Evolutionary conservation across 306 rosid species (phyloP).

Genomic region (Trifolium pratense): DNA sequence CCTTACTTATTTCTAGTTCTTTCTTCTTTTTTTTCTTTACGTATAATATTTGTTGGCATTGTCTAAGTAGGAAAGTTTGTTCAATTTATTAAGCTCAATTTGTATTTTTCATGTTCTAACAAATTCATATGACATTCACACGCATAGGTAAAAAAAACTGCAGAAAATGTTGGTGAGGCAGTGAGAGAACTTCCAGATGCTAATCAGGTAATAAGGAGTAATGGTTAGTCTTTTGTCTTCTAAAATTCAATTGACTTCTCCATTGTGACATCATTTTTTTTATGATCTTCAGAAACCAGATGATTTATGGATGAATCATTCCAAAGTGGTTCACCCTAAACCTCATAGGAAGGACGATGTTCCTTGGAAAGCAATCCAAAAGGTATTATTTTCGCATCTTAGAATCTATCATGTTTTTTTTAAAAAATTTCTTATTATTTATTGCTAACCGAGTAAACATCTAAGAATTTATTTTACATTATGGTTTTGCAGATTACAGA

Average conservation of each 20-base stretch:
- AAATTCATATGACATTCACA: conserved; percentile 32
- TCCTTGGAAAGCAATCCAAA: conserved; percentile 79
- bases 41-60: conserved; percentile 5
- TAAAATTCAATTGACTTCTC: conserved; percentile 33
- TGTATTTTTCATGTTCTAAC: conserved; percentile 19
- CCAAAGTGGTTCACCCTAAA: conserved; percentile 80
- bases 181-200: conserved; percentile 97
- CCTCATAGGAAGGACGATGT: conserved; percentile 82
- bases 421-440: too few species aligned
- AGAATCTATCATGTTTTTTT: neutral
- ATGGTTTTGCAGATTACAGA: conserved; percentile 67
- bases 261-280: conserved; percentile 39
- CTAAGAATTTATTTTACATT: conserved; percentile 18
- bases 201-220: conserved; percentile 69
- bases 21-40: conserved; percentile 5
- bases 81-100: too few species aligned
- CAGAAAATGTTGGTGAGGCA: conserved; percentile 85
- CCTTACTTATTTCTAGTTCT: too few species aligned
- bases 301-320: conserved; percentile 94
- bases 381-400: conserved; percentile 52
- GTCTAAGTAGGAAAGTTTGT: conserved; percentile 14
- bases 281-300: conserved; percentile 80
- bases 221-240: conserved; percentile 16
- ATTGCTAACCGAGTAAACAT: conserved; percentile 1
- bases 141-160: conserved; percentile 83